A percentile compares a stretch with the other conserved stretches of the same genome.
phyloP scores from a whole-genome alignment of 1,284 basidiomycete species.

The Ganoderma sinense region DNA sequence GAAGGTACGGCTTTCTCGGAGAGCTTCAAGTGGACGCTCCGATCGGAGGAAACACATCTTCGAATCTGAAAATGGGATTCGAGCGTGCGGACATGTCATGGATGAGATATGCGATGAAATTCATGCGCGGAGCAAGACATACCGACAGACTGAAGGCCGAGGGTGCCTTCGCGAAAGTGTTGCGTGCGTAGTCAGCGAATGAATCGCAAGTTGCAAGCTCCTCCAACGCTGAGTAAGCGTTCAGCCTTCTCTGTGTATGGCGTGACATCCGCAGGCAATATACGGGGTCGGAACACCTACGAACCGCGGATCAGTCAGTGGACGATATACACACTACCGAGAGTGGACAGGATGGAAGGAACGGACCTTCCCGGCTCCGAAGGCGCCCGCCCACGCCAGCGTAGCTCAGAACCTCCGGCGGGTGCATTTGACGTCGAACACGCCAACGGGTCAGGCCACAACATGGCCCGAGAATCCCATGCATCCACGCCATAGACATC shows the following conservation, averaged over 20 bases:
- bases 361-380: slow-evolving; percentile 1
- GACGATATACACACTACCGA: neutral
- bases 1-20: neutral
- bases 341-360: slow-evolving; percentile 1
- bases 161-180: neutral
- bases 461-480: neutral
- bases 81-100: neutral
- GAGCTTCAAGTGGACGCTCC: neutral
- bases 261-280: neutral
- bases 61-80: neutral
- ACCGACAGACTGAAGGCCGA: neutral
- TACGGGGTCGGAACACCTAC: neutral
- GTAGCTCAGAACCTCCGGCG: neutral
- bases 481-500: neutral
- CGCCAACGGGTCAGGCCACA: neutral
- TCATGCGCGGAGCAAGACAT: neutral
- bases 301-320: neutral
- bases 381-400: neutral
- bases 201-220: neutral
- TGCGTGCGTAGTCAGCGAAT: neutral
- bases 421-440: neutral
- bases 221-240: neutral
- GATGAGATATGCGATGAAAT: neutral
- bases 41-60: neutral
- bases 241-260: neutral